A percentile compares a stretch with the other conserved stretches of the same genome.
Conservation (phyloP, 208 protist species). For the Porcisia deanei region DNA sequence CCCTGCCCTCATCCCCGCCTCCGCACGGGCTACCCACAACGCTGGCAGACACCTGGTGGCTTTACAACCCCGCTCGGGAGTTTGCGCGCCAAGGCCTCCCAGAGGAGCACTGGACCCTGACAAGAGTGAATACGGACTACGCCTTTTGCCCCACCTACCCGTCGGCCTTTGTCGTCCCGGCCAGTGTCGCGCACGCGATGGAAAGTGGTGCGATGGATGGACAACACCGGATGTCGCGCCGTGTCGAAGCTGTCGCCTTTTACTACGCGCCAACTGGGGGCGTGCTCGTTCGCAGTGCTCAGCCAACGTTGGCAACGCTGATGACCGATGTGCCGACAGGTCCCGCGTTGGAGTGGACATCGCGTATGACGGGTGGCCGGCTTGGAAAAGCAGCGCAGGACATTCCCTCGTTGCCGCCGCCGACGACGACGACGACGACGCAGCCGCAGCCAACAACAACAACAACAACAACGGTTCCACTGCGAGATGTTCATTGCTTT, state of each 20-base stretch:
- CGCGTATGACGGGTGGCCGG: slow-evolving; percentile 14
- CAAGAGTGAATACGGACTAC: slow-evolving; percentile 38
- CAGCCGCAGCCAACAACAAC: no score
- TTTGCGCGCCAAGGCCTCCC: slow-evolving; percentile 39
- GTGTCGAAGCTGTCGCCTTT: slow-evolving; percentile 83
- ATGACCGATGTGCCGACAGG: slow-evolving; percentile 18
- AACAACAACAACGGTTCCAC: not conserved
- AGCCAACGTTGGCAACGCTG: slow-evolving; percentile 51
- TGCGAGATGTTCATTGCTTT: slow-evolving; percentile 16
- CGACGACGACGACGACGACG: not conserved
- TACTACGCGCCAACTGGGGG: slow-evolving; percentile 44
- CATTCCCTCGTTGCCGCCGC: not conserved
- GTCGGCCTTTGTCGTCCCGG: slow-evolving; percentile 45
- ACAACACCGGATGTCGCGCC: slow-evolving; percentile 38
- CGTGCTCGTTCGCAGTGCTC: slow-evolving; percentile 62
- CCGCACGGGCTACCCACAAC: not conserved
- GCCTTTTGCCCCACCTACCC: slow-evolving; percentile 54
- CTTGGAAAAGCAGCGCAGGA: slow-evolving; percentile 4
- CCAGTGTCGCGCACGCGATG: slow-evolving; percentile 25
- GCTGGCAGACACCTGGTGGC: slow-evolving; percentile 46
- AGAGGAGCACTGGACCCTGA: slow-evolving; percentile 34
- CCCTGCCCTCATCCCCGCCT: not conserved
- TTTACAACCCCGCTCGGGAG: slow-evolving; percentile 47
- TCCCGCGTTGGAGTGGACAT: slow-evolving; percentile 16
- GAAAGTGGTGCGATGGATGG: slow-evolving; percentile 19